Evolutionary conservation across 768 basidiomycete genomes (phyloP).

Genomic region (Fomitopsis pulvina): DNA sequence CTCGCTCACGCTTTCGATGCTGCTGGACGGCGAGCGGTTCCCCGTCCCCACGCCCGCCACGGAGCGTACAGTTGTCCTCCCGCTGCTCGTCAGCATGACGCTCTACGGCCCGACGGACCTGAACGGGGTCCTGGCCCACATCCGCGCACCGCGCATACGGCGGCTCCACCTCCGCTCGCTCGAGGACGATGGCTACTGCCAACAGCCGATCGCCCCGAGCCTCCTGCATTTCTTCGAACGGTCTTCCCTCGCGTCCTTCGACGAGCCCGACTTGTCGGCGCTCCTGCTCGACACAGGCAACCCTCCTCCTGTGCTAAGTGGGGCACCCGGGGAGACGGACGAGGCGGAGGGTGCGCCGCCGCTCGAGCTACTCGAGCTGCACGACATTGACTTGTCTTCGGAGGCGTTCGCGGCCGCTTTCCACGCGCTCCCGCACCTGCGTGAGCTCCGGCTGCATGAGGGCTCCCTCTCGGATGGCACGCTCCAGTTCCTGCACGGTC

Average conservation of each 20-base stretch:
- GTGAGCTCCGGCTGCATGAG: constrained; percentile 49
- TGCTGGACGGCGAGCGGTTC: constrained; percentile 19
- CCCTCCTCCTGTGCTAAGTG: constrained; percentile 18
- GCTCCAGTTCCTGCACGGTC: constrained; percentile 32
- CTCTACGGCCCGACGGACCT: constrained; percentile 26
- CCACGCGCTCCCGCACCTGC: constrained; percentile 31
- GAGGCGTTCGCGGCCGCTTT: constrained; percentile 32
- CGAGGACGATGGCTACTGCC: constrained; percentile 25
- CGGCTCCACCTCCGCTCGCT: constrained; percentile 37
- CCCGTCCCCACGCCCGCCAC: constrained; percentile 14
- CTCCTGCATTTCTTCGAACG: constrained; percentile 26
- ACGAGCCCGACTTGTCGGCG: neutral
- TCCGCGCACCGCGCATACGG: constrained; percentile 30
- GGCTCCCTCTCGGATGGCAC: constrained; percentile 47
- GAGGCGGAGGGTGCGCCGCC: constrained; percentile 25
- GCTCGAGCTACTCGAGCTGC: constrained; percentile 39
- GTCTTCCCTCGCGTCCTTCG: constrained; percentile 11
- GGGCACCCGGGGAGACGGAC: too few species aligned
- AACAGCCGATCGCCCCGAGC: constrained; percentile 25
- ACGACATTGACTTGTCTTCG: constrained; percentile 39
- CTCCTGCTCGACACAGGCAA: constrained; percentile 2
- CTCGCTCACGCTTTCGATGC: constrained; percentile 34
- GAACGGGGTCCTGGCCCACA: constrained; percentile 22
- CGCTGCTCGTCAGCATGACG: constrained; percentile 23
- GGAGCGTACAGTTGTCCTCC: constrained; percentile 16